Evolutionary conservation across 352 stramenopile genomes (phyloP).

Genomic region (Aphanomyces cochlioides): DNA sequence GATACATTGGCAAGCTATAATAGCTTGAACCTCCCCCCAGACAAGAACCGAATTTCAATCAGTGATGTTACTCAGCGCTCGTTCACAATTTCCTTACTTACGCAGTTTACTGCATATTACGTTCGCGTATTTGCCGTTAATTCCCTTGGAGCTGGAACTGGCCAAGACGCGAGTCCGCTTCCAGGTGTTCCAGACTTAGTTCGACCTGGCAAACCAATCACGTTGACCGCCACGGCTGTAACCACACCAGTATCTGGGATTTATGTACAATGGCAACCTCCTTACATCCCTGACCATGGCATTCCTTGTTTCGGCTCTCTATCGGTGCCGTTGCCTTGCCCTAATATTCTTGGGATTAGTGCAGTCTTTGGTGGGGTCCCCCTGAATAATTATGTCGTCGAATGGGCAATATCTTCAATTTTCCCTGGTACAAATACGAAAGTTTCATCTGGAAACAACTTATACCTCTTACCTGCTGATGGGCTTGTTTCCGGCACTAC

Average conservation of each 20-base stretch:
- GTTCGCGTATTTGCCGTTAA: slow-evolving; percentile 86
- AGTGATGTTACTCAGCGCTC: slow-evolving; percentile 53
- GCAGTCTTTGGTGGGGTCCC: slow-evolving; percentile 86
- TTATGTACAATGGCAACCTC: slow-evolving; percentile 58
- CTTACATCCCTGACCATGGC: slow-evolving; percentile 55
- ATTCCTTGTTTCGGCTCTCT: slow-evolving; percentile 66
- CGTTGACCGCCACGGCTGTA: slow-evolving; percentile 39
- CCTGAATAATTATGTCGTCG: slow-evolving; percentile 91
- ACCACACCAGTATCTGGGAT: slow-evolving; percentile 34
- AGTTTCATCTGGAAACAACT: slow-evolving; percentile 57
- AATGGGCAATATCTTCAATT: slow-evolving; percentile 70
- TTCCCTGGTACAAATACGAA: slow-evolving; percentile 75
- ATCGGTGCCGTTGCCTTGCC: slow-evolving; percentile 51
- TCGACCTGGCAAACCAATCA: slow-evolving; percentile 61
- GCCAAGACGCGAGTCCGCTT: slow-evolving; percentile 50
- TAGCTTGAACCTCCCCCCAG: slow-evolving; percentile 56
- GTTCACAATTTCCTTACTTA: slow-evolving; percentile 82
- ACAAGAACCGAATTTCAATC: slow-evolving; percentile 57
- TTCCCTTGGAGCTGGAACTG: slow-evolving; percentile 45
- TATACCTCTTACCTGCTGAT: slow-evolving; percentile 40
- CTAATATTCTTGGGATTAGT: slow-evolving; percentile 66
- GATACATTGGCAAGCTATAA: slow-evolving; percentile 87
- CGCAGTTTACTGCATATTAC: slow-evolving; percentile 79
- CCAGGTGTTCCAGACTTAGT: slow-evolving; percentile 54
- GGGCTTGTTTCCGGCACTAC: slow-evolving; percentile 62